These are phyloP conservation scores for Hypocreales sp. DNA, from an alignment of 2,329 filamentous ascomycete genomes.

Conservation along the genomic window DNA sequence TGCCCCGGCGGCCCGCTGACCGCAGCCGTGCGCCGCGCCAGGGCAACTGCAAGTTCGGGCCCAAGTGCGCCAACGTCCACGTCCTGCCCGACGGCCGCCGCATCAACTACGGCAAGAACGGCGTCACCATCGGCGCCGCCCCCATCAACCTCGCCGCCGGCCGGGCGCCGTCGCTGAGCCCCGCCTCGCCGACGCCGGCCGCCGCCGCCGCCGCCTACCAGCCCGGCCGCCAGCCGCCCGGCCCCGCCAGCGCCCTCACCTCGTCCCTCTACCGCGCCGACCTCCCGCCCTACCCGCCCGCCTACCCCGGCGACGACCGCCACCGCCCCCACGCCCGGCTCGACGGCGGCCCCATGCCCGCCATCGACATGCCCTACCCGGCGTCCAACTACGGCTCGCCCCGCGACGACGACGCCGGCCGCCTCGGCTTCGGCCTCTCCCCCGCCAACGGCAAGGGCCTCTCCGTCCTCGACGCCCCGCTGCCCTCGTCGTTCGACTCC, in stretches of 20 bases:
- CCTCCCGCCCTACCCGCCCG: slow-evolving; percentile 19
- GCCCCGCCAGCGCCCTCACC: slow-evolving; percentile 55
- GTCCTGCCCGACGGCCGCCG: slow-evolving; percentile 85
- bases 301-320: slow-evolving; percentile 14
- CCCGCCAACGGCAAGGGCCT: slow-evolving; percentile 55
- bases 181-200: slow-evolving; percentile 24
- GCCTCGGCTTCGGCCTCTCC: slow-evolving; percentile 61
- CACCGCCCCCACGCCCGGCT: slow-evolving; percentile 33
- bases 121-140: slow-evolving; percentile 46
- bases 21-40: slow-evolving; percentile 18
- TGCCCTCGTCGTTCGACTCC: slow-evolving; percentile 91
- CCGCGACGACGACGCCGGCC: slow-evolving; percentile 44
- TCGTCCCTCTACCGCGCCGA: slow-evolving; percentile 31
- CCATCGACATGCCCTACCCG: slow-evolving; percentile 43
- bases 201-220: slow-evolving; percentile 15
- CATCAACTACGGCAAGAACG: slow-evolving; percentile 65
- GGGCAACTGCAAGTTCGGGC: slow-evolving; percentile 98
- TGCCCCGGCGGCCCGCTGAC: not conserved
- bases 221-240: slow-evolving; percentile 26
- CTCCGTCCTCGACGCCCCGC: slow-evolving; percentile 84
- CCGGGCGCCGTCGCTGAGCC: slow-evolving; percentile 41
- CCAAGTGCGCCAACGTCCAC: slow-evolving; percentile 94
- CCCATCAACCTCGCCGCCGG: slow-evolving; percentile 47
- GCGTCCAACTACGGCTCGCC: slow-evolving; percentile 69
- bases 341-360: slow-evolving; percentile 39